phyloP scores from a whole-genome alignment of 148 eudicot species.

The Pharnaceum exiguum region DNA sequence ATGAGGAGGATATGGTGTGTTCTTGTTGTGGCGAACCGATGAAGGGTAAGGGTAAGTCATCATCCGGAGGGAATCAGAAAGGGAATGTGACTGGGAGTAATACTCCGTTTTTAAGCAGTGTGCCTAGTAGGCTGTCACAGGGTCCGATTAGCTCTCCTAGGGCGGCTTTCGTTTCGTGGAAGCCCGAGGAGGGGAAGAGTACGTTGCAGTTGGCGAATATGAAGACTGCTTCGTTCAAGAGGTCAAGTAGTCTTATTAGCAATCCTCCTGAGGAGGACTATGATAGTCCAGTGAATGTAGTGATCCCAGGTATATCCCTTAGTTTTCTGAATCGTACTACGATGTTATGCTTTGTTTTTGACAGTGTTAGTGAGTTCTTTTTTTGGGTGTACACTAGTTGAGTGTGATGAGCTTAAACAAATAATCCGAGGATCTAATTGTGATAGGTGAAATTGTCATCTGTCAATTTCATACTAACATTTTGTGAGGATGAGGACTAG shows the following conservation, averaged over 20 bases:
- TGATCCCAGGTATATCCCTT: constrained; percentile 13
- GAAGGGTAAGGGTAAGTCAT: constrained; percentile 31
- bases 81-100: constrained; percentile 1
- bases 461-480: too few species aligned
- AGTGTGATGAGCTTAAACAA: too few species aligned
- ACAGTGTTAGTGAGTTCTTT: too few species aligned
- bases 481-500: too few species aligned
- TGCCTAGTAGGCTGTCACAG: constrained; percentile 30
- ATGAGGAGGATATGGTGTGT: constrained; percentile 31
- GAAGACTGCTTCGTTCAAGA: constrained; percentile 44
- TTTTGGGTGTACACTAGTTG: too few species aligned
- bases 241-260: constrained; percentile 35
- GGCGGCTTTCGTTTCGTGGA: constrained; percentile 32
- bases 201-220: constrained; percentile 44
- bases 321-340: not conserved
- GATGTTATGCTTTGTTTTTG: not conserved
- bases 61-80: constrained; percentile 23
- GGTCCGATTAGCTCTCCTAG: constrained; percentile 68
- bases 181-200: constrained; percentile 45
- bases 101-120: constrained; percentile 5
- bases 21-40: constrained; percentile 87
- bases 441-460: too few species aligned
- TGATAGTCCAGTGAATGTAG: constrained; percentile 11
- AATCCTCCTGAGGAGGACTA: constrained; percentile 37
- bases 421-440: too few species aligned